Evolutionary conservation across 2,329 filamentous ascomycete genomes (phyloP).

Genomic region (Sordariomycetes sp.): DNA sequence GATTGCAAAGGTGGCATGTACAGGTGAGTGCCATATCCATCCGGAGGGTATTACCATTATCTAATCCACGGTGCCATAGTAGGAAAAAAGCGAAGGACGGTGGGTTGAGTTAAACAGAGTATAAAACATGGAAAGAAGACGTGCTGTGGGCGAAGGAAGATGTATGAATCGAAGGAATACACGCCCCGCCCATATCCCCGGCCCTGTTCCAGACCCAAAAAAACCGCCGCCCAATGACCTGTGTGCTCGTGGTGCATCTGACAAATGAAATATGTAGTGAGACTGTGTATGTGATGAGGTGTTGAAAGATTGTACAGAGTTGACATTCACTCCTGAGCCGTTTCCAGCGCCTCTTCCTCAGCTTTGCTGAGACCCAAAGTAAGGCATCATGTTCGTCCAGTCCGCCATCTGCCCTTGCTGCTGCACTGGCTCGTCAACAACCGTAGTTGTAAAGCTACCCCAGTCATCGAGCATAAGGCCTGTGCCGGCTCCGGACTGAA

Average conservation of each 20-base stretch:
- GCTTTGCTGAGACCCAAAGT: conserved; percentile 7
- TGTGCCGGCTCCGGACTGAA: conserved; percentile 12
- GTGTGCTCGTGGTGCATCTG: background rate
- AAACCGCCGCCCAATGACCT: background rate
- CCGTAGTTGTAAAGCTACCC: conserved; percentile 21
- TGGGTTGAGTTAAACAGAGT: conserved; percentile 2
- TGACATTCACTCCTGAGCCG: background rate
- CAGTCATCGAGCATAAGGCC: conserved; percentile 26
- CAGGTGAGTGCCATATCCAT: background rate
- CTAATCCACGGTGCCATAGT: background rate
- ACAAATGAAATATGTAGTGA: background rate
- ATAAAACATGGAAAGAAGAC: background rate
- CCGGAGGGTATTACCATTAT: conserved; percentile 4
- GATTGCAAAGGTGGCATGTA: background rate
- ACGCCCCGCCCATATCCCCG: background rate
- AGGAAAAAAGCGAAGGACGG: background rate
- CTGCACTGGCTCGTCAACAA: conserved; percentile 15
- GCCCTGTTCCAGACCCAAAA: background rate
- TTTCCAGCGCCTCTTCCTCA: background rate
- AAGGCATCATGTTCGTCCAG: conserved; percentile 12
- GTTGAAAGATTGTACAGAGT: background rate
- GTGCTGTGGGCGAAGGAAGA: background rate
- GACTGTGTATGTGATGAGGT: background rate
- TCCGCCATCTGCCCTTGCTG: conserved; percentile 9
- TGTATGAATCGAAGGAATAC: background rate